phyloP scores from a whole-genome alignment of 2,329 filamentous ascomycete genomes.

The Microascus cirrosus region DNA sequence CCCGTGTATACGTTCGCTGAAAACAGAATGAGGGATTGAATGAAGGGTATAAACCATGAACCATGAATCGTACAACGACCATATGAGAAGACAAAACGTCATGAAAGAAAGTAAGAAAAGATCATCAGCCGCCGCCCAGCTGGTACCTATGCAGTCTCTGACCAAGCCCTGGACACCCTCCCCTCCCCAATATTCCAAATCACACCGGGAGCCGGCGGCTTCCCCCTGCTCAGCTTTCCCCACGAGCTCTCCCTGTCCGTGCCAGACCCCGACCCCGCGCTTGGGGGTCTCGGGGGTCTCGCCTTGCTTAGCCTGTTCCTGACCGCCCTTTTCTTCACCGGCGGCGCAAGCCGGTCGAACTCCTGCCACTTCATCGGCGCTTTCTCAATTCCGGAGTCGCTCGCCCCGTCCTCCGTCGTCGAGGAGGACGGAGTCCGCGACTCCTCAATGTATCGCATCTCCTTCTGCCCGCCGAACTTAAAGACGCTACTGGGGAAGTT shows the following conservation, averaged over 20 bases:
- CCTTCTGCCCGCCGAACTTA: slow-evolving; percentile 3
- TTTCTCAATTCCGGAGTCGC: not conserved
- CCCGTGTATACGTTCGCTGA: no score
- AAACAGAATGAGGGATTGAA: not conserved
- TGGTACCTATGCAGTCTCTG: slow-evolving; percentile 1
- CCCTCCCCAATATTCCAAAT: slow-evolving; percentile 3
- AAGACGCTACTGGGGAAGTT: not conserved
- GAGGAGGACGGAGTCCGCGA: not conserved
- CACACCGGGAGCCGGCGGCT: not conserved
- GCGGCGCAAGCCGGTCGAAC: not conserved
- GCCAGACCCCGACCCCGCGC: not conserved
- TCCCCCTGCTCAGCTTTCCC: not conserved
- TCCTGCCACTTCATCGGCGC: slow-evolving; percentile 2
- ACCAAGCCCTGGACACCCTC: slow-evolving; percentile 3
- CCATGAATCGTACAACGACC: not conserved
- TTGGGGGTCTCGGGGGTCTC: not conserved
- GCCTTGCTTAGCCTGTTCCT: slow-evolving; percentile 3
- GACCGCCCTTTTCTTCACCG: not conserved
- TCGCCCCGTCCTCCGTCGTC: not conserved
- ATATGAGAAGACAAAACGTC: not conserved
- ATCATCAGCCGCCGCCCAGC: not conserved
- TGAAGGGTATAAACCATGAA: not conserved
- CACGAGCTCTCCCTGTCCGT: slow-evolving; percentile 1
- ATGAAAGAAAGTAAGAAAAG: not conserved
- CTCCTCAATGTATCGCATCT: slow-evolving; percentile 3